phyloP scores from a whole-genome alignment of 208 protist species.

The Wallacemonas sp. region DNA sequence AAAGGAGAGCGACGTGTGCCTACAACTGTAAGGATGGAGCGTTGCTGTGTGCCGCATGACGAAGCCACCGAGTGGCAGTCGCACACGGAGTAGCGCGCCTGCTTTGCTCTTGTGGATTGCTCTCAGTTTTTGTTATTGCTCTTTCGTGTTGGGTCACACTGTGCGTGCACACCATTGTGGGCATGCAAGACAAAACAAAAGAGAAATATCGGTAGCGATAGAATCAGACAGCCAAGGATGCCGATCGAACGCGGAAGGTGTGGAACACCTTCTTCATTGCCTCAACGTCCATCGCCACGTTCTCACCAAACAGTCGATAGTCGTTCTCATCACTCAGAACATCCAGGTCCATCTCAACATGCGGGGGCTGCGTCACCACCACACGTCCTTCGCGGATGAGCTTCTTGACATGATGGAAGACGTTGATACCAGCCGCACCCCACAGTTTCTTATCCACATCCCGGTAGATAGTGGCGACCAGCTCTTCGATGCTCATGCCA shows the following conservation, averaged over 20 bases:
- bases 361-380: slow-evolving; percentile 27
- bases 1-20: too few relatives aligned
- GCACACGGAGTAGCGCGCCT: too few relatives aligned
- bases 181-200: too few relatives aligned
- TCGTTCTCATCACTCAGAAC: slow-evolving; percentile 43
- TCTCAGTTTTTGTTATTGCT: too few relatives aligned
- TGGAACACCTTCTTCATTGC: slow-evolving; percentile 35
- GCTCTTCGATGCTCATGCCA: slow-evolving; percentile 29
- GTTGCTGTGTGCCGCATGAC: too few relatives aligned
- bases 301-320: slow-evolving; percentile 50
- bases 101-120: too few relatives aligned
- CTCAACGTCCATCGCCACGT: slow-evolving; percentile 22
- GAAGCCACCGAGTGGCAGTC: too few relatives aligned
- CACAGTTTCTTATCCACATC: slow-evolving; percentile 38
- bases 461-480: slow-evolving; percentile 57
- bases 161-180: too few relatives aligned
- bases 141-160: too few relatives aligned
- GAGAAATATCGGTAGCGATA: too few relatives aligned
- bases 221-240: too few relatives aligned
- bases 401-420: slow-evolving; percentile 70
- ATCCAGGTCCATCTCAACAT: slow-evolving; percentile 8
- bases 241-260: slow-evolving; percentile 30
- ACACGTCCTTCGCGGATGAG: slow-evolving; percentile 43
- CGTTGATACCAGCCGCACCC: slow-evolving; percentile 53
- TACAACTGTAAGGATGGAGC: too few relatives aligned